A percentile compares a stretch with the other conserved stretches of the same genome.
phyloP scores from a whole-genome alignment of 257 asterid species.

The Handroanthus guayacan region DNA sequence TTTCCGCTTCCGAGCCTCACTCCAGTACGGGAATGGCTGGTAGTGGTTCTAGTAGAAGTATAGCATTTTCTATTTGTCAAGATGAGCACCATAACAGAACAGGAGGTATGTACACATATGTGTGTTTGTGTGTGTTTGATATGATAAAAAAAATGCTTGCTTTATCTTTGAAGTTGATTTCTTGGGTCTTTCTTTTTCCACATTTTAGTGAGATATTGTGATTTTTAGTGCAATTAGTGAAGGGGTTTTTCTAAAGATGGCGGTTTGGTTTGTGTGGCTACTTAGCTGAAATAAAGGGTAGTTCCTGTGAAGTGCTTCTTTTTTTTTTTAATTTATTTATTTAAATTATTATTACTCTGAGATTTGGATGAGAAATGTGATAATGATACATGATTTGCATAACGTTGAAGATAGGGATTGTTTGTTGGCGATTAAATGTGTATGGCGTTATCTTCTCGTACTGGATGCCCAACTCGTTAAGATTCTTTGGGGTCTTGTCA shows the following conservation, averaged over 20 bases:
- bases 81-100: constrained; percentile 36
- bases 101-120: constrained; percentile 35
- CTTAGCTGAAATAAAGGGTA: neutral
- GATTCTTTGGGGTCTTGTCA: constrained; percentile 30
- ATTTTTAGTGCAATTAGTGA: neutral
- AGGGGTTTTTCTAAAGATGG: constrained; percentile 17
- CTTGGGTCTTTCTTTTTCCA: neutral
- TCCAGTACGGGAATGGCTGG: constrained; percentile 8
- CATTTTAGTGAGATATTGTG: constrained; percentile 1
- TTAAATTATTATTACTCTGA: neutral
- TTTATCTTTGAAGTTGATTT: neutral
- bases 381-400: neutral
- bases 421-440: constrained; percentile 17
- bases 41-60: constrained; percentile 40
- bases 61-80: constrained; percentile 50
- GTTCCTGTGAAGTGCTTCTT: neutral
- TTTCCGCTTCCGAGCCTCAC: constrained; percentile 48
- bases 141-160: neutral
- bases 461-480: constrained; percentile 28
- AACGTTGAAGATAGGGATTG: neutral
- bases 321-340: neutral
- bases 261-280: neutral
- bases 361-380: constrained; percentile 34
- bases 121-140: neutral
- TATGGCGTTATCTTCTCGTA: constrained; percentile 27